Evolutionary conservation across 129 eudicot genomes (phyloP), one percentile per base, ranked within the genome.

Genomic region (Saposhnikovia divaricata): DNA sequence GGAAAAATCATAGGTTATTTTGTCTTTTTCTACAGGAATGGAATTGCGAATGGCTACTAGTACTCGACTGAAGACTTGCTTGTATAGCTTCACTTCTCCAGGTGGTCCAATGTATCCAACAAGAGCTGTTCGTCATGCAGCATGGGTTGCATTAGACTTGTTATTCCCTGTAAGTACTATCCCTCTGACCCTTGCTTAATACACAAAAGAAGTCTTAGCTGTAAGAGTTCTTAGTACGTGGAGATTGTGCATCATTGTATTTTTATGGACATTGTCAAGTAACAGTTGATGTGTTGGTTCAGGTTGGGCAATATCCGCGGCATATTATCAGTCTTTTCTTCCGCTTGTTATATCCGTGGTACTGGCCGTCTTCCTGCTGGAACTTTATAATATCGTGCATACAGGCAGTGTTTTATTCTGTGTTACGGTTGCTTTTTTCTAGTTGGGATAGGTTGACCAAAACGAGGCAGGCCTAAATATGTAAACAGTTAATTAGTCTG

Each of bases 301-400:
- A 95, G 99, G 96, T 90, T 48, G 99, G 99, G 69, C 82, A 83
- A 69, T 95, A 95, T 78, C 99, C 97, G 48, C 94, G 99, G 65
- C 99, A 92, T 81, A 73, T 95, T 21, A 95, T 95, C 63, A 95
- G 96, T 81, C 88, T 92, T 18, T 95, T 95, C 78, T 95, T 95
- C 80, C 91, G 99, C 65, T 81, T 95, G 88, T 80, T 95, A 47
- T 92, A 95, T 92, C 99, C 99, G 15, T 95, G 99, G 99, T 95
- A 95, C 74, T 95, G 99, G 99, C 99, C 99, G 6, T 90, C 97
- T 6, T 95, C 99, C 15, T 95, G 97, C 86, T 95, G 99, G 97
- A 87, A 95, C 85, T 95, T 95, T 81, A 78, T 90, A 21, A 34
- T 87, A 72, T 86, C 97, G n/a, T 92, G 91, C 81, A 65, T 95